Evolutionary conservation across 1,284 basidiomycete species (phyloP), one percentile per base, ranked within the genome.

Genomic region (Irpex lacteus): DNA sequence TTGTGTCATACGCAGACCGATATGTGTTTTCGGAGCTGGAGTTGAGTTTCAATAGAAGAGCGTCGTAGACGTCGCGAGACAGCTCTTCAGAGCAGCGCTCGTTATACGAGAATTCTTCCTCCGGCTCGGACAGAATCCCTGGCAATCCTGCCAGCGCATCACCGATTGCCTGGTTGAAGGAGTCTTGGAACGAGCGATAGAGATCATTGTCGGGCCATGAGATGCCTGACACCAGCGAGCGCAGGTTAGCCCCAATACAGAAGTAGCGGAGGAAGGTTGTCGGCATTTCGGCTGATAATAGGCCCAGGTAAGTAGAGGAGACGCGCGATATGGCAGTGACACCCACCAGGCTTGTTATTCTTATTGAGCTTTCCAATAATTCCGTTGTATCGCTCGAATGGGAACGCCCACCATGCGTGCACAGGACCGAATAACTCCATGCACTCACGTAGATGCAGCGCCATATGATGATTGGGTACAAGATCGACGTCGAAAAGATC

Each of bases 341-440:
- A 59, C 59, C 44, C 38, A 64, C 59, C 59, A 36, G 49, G 18
- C 19, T 60, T 53, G n/a, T 59, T 53, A 40, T 64, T 64, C 11
- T 26, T 69, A 2, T 66, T 66, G 2, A 70, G 8, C 1, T 52
- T 52, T 9, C 53, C 58, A 1, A 69, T 19, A 2, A 69, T 18
- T 4, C 66, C 64, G 34, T 69, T 70, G 36, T 64, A 68, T 4
- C 68, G 61, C 37, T 70, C 69, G 34, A 73, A 74, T 3, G 73
- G 64, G 44, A 66, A 73, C 3, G 63, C 44, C 66, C 73, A 67
- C 72, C 71, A 74, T 13, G 63, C 64, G 59, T 71, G 69, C 4
- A 70, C 69, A 4, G 72, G 73, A 0, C 74, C 72, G 36, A 71
- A 72, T 4, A 54, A 21, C 3, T 53, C n/a, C 1, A 75, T 37